Percentiles rank a stretch among this genome's conserved stretches.
These are phyloP conservation scores for Simplicillium sp. DNA, from an alignment of 2,329 filamentous ascomycete genomes.

Conservation along the genomic window DNA sequence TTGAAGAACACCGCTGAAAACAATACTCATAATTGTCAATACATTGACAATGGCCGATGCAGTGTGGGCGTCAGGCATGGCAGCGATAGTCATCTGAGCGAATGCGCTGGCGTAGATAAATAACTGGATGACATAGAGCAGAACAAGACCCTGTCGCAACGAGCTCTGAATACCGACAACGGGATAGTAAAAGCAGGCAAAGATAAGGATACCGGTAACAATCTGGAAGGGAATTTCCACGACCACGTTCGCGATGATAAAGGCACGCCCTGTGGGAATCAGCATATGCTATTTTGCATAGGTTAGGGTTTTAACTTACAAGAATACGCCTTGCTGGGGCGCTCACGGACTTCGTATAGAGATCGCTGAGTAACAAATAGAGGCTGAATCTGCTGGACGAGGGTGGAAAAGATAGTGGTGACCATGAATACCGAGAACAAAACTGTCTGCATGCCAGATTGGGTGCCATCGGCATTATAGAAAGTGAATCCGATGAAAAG, in stretches of 20 bases:
- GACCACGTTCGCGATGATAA: conserved; percentile 61
- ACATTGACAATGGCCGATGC: conserved; percentile 55
- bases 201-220: conserved; percentile 53
- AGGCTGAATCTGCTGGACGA: conserved; percentile 67
- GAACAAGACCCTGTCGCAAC: conserved; percentile 53
- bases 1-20: conserved; percentile 58
- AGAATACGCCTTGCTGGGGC: conserved; percentile 64
- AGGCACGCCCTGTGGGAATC: conserved; percentile 27
- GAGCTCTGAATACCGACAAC: conserved; percentile 38
- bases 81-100: conserved; percentile 64
- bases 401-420: conserved; percentile 61
- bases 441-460: conserved; percentile 65
- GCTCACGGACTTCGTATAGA: conserved; percentile 69
- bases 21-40: conserved; percentile 46
- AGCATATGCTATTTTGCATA: too few species aligned
- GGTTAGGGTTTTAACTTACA: conserved; percentile 37
- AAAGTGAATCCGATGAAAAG: conserved; percentile 73
- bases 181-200: conserved; percentile 59
- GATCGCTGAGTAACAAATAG: conserved; percentile 65
- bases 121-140: conserved; percentile 56
- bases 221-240: conserved; percentile 67
- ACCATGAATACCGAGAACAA: conserved; percentile 71
- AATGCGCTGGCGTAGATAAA: conserved; percentile 66
- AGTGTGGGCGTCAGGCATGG: conserved; percentile 58
- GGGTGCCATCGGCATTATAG: conserved; percentile 41